phyloP scores from a whole-genome alignment of 2,329 filamentous ascomycete genomes.

The Xylaria digitata region DNA sequence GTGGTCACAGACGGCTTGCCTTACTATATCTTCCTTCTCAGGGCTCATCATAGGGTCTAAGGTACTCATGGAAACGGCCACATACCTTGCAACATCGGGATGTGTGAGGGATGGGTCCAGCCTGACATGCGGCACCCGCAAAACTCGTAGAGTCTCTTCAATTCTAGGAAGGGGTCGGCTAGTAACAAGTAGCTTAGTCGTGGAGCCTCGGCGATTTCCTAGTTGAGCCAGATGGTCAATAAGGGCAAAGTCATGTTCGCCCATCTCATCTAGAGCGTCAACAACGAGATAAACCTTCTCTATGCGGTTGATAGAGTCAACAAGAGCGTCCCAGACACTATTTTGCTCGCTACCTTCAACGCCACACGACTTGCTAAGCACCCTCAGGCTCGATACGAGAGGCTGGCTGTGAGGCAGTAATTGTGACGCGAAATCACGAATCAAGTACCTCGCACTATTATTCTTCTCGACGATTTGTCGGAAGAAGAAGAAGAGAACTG shows the following conservation, averaged over 20 bases:
- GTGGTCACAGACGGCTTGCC: conserved; percentile 50
- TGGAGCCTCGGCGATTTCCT: too few species aligned
- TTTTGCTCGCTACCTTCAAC: conserved; percentile 34
- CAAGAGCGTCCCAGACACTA: conserved; percentile 39
- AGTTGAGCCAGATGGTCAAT: too few species aligned
- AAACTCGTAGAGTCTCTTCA: not conserved
- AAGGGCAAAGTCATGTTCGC: too few species aligned
- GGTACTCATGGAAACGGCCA: too few species aligned
- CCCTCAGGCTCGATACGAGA: conserved; percentile 31
- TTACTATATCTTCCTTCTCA: conserved; percentile 41
- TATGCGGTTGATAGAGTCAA: conserved; percentile 27
- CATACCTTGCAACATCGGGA: too few species aligned
- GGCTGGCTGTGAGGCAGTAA: conserved; percentile 43
- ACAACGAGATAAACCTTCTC: conserved; percentile 52
- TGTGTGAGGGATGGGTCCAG: too few species aligned
- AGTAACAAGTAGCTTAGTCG: conserved; percentile 19
- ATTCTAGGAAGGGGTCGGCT: conserved; percentile 20
- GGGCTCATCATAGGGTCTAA: too few species aligned
- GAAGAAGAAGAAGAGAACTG: conserved; percentile 56
- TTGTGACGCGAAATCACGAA: not conserved
- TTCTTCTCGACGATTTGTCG: conserved; percentile 54
- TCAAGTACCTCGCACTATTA: conserved; percentile 42
- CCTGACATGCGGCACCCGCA: too few species aligned
- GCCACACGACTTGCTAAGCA: conserved; percentile 30
- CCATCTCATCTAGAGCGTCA: conserved; percentile 14